These are phyloP conservation scores for Salvia sclarea DNA, from an alignment of 305 asterid genomes.

Conservation along the genomic window DNA sequence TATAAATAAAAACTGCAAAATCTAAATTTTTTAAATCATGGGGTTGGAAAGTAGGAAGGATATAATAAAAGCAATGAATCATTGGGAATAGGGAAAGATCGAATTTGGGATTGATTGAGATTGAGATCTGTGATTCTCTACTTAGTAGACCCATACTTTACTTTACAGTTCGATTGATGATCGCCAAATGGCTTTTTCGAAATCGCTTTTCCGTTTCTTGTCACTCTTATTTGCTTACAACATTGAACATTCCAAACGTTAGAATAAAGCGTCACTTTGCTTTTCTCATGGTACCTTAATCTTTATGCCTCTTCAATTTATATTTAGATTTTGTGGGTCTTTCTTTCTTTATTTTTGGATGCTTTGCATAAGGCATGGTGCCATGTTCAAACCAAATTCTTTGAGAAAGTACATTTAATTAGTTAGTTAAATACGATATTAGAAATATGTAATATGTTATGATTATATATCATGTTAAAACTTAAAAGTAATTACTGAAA, in stretches of 20 bases:
- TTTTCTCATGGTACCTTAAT: constrained; percentile 19
- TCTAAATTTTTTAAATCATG: background rate
- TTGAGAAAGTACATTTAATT: background rate
- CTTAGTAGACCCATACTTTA: constrained; percentile 19
- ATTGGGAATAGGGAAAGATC: constrained; percentile 36
- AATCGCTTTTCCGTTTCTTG: constrained; percentile 21
- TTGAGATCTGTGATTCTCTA: constrained; percentile 26
- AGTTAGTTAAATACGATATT: too few species aligned
- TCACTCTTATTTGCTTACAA: constrained; percentile 28
- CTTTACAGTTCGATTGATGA: constrained; percentile 37
- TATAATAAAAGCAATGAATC: constrained; percentile 34
- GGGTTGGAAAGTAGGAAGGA: constrained; percentile 26
- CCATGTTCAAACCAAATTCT: background rate
- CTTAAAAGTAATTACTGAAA: too few species aligned
- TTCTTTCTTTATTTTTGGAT: constrained; percentile 24
- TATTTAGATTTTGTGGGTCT: constrained; percentile 29
- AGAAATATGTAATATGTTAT: too few species aligned
- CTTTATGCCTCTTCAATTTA: constrained; percentile 24
- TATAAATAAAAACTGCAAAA: background rate
- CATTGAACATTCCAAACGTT: constrained; percentile 40
- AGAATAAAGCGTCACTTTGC: constrained; percentile 34
- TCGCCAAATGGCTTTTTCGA: constrained; percentile 29
- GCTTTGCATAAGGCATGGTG: constrained; percentile 17
- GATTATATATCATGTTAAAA: background rate
- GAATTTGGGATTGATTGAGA: constrained; percentile 29